A percentile compares a stretch with the other conserved stretches of the same genome.
phyloP scores from a whole-genome alignment of 2,329 filamentous ascomycete species.

The Colletotrichum scovillei region DNA sequence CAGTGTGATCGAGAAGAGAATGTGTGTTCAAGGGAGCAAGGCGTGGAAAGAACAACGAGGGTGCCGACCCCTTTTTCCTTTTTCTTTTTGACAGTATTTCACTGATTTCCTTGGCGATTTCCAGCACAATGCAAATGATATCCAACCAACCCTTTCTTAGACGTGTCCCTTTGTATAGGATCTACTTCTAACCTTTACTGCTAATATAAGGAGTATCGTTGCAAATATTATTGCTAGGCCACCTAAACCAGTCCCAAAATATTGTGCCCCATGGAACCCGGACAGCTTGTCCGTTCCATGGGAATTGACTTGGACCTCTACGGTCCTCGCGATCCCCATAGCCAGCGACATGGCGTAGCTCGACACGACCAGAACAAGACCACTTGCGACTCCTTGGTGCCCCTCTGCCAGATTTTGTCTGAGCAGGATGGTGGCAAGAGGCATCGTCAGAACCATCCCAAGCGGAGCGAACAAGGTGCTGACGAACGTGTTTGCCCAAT shows the following conservation, averaged over 20 bases:
- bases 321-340: slow-evolving; percentile 73
- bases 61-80: not conserved
- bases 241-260: slow-evolving; percentile 52
- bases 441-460: slow-evolving; percentile 75
- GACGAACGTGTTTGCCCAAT: slow-evolving; percentile 74
- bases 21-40: not conserved
- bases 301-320: slow-evolving; percentile 57
- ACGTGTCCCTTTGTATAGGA: not conserved
- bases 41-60: not conserved
- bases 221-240: not conserved
- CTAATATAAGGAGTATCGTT: not conserved
- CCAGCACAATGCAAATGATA: not conserved
- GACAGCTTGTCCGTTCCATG: slow-evolving; percentile 40
- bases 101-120: not conserved
- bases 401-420: slow-evolving; percentile 59
- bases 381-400: slow-evolving; percentile 58
- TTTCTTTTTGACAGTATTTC: not conserved
- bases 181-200: not conserved
- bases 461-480: slow-evolving; percentile 66
- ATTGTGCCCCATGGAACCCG: slow-evolving; percentile 51
- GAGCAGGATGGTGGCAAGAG: slow-evolving; percentile 69
- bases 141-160: no score
- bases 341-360: slow-evolving; percentile 76
- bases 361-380: slow-evolving; percentile 71
- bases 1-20: not conserved